phyloP scores from a whole-genome alignment of 164 flowering plant species.

The Santalum album region DNA sequence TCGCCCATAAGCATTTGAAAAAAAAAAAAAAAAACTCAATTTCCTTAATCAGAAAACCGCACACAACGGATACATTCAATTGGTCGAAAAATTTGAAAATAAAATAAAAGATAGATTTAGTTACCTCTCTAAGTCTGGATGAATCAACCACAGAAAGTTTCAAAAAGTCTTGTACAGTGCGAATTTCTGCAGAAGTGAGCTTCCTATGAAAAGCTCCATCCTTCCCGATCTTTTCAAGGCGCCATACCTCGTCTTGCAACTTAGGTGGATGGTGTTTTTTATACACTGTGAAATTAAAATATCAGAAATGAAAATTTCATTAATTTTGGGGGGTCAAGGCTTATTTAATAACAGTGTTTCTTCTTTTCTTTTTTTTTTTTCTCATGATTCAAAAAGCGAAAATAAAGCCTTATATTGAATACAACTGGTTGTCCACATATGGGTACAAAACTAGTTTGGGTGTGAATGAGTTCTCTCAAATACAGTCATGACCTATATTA shows the following conservation, averaged over 20 bases:
- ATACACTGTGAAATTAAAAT: too few species aligned
- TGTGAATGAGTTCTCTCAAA: too few species aligned
- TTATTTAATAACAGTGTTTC: too few species aligned
- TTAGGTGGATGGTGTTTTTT: slow-evolving; percentile 77
- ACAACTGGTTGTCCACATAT: too few species aligned
- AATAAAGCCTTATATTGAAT: too few species aligned
- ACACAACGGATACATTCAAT: background rate
- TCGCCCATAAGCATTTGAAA: background rate
- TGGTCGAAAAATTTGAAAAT: background rate
- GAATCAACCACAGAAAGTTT: slow-evolving; percentile 33
- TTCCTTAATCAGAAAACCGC: too few species aligned
- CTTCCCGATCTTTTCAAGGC: slow-evolving; percentile 73
- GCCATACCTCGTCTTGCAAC: slow-evolving; percentile 74
- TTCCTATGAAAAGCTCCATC: slow-evolving; percentile 67
- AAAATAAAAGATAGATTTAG: background rate
- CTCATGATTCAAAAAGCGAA: too few species aligned
- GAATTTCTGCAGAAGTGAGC: slow-evolving; percentile 27
- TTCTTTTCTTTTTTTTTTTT: too few species aligned
- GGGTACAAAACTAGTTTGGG: too few species aligned
- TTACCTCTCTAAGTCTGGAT: slow-evolving; percentile 38
- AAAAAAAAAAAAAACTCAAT: background rate
- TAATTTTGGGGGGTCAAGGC: too few species aligned
- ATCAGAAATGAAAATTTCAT: too few species aligned
- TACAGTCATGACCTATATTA: too few species aligned
- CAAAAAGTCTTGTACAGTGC: slow-evolving; percentile 66